Evolutionary conservation across 305 asterid species (phyloP).

Genomic region (Fraxinus nigra): DNA sequence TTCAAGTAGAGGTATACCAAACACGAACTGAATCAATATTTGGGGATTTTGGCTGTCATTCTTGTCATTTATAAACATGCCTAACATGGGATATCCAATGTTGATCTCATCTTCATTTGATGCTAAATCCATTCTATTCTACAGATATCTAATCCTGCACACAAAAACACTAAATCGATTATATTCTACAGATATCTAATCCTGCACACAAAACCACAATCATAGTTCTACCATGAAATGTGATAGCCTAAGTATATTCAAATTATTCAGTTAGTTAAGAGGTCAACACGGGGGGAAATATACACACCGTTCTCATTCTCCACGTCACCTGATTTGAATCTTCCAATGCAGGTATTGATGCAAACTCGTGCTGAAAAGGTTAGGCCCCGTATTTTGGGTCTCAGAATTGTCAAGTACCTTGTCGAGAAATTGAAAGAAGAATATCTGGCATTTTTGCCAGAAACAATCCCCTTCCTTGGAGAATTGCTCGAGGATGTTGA

Average conservation of each 20-base stretch:
- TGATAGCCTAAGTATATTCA: not conserved
- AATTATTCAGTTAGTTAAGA: not conserved
- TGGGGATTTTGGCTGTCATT: not conserved
- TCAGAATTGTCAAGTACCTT: slow-evolving; percentile 59
- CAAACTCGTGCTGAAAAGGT: slow-evolving; percentile 80
- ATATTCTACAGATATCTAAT: too few species aligned
- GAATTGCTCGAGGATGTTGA: slow-evolving; percentile 87
- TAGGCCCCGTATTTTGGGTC: slow-evolving; percentile 74
- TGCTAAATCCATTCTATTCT: not conserved
- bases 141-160: too few species aligned
- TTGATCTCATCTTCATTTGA: not conserved
- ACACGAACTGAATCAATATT: not conserved
- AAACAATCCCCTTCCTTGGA: slow-evolving; percentile 83
- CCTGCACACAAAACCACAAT: not conserved
- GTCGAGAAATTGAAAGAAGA: slow-evolving; percentile 84
- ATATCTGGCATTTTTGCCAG: slow-evolving; percentile 65
- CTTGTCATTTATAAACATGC: not conserved
- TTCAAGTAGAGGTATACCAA: not conserved
- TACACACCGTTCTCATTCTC: not conserved
- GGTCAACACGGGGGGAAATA: not conserved
- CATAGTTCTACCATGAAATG: not conserved
- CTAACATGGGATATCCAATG: not conserved
- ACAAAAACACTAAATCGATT: not conserved
- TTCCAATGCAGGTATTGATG: slow-evolving; percentile 69
- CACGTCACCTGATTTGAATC: not conserved